phyloP scores from a whole-genome alignment of 306 rosid genomes.

The Fragaria ananassa region DNA sequence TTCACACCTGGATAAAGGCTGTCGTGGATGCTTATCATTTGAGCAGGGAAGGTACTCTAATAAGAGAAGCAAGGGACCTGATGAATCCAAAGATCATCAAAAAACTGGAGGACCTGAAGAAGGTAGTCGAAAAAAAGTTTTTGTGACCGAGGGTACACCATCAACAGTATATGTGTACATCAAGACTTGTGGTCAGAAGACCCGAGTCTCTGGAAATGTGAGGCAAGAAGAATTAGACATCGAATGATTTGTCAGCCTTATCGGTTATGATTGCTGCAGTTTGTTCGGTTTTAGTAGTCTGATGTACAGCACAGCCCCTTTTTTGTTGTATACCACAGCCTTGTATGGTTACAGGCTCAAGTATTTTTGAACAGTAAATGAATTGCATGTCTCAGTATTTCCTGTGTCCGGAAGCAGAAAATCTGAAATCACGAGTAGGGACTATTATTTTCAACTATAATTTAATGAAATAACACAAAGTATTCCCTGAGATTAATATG shows the following conservation, averaged over 20 bases:
- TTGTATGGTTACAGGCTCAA: not conserved
- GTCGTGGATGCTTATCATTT: slow-evolving; percentile 76
- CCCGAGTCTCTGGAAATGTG: not conserved
- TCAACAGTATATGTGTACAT: too few species aligned
- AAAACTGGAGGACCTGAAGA: slow-evolving; percentile 67
- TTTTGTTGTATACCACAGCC: not conserved
- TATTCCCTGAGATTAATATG: too few species aligned
- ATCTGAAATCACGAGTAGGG: too few species aligned
- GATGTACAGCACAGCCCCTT: not conserved
- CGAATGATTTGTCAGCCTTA: not conserved
- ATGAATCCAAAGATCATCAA: slow-evolving; percentile 73
- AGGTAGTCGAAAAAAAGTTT: slow-evolving; percentile 61
- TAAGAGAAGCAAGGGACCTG: slow-evolving; percentile 86
- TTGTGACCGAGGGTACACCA: slow-evolving; percentile 34
- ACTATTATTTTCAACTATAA: too few species aligned
- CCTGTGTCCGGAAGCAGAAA: too few species aligned
- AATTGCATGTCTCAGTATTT: not conserved
- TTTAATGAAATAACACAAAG: too few species aligned
- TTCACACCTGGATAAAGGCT: slow-evolving; percentile 63
- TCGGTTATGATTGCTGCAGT: not conserved
- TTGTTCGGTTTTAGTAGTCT: slow-evolving; percentile 1
- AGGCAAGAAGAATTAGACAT: not conserved
- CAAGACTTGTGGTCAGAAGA: not conserved
- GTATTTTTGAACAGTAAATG: not conserved
- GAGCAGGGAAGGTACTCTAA: slow-evolving; percentile 74